Evolutionary conservation across 805 yeast genomes (phyloP).

Genomic region (Metschnikowia corniflorae): DNA sequence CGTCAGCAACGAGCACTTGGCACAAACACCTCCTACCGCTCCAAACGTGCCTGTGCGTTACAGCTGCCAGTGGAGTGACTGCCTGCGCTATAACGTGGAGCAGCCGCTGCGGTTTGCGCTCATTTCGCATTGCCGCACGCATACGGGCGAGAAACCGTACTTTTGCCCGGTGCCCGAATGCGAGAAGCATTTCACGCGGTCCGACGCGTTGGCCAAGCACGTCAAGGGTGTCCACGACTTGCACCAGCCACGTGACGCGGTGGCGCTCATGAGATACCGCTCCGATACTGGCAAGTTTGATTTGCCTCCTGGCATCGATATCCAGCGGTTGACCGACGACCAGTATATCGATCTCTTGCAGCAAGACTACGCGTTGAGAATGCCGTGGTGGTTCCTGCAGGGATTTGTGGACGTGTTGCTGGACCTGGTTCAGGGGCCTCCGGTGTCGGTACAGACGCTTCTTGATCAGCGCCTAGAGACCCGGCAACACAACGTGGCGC

Average conservation of each 20-base stretch:
- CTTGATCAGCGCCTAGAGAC: conserved; percentile 29
- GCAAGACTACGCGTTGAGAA: conserved; percentile 31
- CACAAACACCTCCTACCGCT: conserved; percentile 13
- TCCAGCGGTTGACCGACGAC: conserved; percentile 26
- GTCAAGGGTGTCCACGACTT: conserved; percentile 58
- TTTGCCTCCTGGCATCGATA: conserved; percentile 21
- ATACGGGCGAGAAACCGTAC: conserved; percentile 61
- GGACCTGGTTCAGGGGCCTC: conserved; percentile 9
- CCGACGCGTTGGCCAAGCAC: conserved; percentile 65
- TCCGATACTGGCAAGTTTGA: conserved; percentile 27
- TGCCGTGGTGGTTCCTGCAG: conserved; percentile 43
- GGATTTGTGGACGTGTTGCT: conserved; percentile 26
- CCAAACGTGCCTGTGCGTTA: conserved; percentile 33
- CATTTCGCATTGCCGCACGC: conserved; percentile 59
- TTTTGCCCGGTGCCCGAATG: conserved; percentile 68
- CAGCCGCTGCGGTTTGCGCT: conserved; percentile 58
- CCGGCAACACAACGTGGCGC: conserved; percentile 34
- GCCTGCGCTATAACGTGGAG: conserved; percentile 48
- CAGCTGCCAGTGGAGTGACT: conserved; percentile 60
- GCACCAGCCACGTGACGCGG: conserved; percentile 35
- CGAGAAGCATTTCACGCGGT: conserved; percentile 51
- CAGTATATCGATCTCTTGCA: conserved; percentile 29
- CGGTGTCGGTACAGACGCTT: conserved; percentile 17
- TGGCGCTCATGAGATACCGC: conserved; percentile 27
- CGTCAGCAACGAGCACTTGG: conserved; percentile 29